Base-by-base conservation (phyloP, 805 yeast genomes). In the Metschnikowia borealis region DNA sequence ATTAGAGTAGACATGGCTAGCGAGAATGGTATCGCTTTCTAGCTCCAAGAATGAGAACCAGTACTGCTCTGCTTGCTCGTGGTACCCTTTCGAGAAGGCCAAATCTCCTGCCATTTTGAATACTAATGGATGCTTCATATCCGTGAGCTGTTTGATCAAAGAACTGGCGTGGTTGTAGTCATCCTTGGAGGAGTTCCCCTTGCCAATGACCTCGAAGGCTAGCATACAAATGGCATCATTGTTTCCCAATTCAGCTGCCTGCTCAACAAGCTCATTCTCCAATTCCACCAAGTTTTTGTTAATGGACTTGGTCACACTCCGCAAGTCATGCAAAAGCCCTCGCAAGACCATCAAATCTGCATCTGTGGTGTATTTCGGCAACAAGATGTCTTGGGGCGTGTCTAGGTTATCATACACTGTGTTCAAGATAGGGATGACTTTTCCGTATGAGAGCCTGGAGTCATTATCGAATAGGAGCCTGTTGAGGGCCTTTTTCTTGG, bases 171-270 rank as follows among this genome's bases (percentile, higher is more conserved):
- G 77, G 2, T 58, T 57, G 54, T 76, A 78, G 59, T 89, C 96
- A 2, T 81, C 87, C 10, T 67, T 62, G 0, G 73, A 51, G 1
- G 56, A 46, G 7, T 48, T 54, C 7, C 43, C 38, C n/a, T 46
- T 43, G 8, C 55, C 50, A 29, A 87, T 66, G 1, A 87, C 82
- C 44, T 84, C 82, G 56, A 84, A 89, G 3, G 92, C 82, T 18
- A 91, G 64, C 11, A 87, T 70, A 0, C 92, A 74, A 20, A 90
- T 80, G 0, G 97, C 96, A 65, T 89, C 89, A 54, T 82, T 79
- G 59, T 86, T 82, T 0, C 97, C 96, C 60, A 81, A 60, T 59
- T 87, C 95, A 0, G 96, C 96, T 13, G 96, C 89, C 46, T 77
- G 78, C 52, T 89, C 95, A n/a, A 90, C 77, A 18, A 91, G 65